Evolutionary conservation across 257 asterid species (phyloP), one percentile per base, ranked within the genome.

Genomic region (Asclepias syriaca): DNA sequence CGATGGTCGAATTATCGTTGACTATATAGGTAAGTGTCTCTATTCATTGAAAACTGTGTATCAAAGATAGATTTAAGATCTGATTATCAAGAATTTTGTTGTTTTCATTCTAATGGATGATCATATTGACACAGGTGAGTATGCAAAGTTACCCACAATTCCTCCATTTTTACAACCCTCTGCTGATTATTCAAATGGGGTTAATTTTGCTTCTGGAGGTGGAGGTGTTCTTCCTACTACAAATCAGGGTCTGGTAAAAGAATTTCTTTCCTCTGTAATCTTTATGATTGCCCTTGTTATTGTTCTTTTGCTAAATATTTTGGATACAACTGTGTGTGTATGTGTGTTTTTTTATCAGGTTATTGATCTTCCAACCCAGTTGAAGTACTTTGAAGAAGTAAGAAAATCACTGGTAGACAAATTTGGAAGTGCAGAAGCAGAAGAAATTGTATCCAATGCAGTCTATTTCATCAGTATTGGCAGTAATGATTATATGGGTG

Each of bases 401-500:
- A 69, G 55, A 55, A 75, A 73, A 37, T 73, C 78, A 70, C 45
- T 83, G 34, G 68, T 19, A 27, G 78, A 70, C 2, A 83, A 83
- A 53, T 57, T 83, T 39, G 91, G 89, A 73, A 59, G 5, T 16
- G 75, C 65, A 21, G 66, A 78, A 60, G 76, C 86, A 63, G 78
- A 79, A 50, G 75, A 85, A 64, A 55, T 85, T 3, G 14, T 85
- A 66, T 85, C 88, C 3, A 68, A 83, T 37, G 92, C 89, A 19
- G 83, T 85, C 22, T 87, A 85, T 69, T 85, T 83, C 80, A 37
- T 84, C 29, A 86, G 87, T 58, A 84, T 87, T 15, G 89, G 91
- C 60, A 84, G 92, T 72, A 87, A 85, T 50, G 92, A 87, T 56
- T 87, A 87, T 77, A 74, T 87, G 79, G 89, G 89, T 21, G 89